Base-by-base conservation (phyloP, 2,329 filamentous ascomycete species). In the Cladosporium phlei region DNA sequence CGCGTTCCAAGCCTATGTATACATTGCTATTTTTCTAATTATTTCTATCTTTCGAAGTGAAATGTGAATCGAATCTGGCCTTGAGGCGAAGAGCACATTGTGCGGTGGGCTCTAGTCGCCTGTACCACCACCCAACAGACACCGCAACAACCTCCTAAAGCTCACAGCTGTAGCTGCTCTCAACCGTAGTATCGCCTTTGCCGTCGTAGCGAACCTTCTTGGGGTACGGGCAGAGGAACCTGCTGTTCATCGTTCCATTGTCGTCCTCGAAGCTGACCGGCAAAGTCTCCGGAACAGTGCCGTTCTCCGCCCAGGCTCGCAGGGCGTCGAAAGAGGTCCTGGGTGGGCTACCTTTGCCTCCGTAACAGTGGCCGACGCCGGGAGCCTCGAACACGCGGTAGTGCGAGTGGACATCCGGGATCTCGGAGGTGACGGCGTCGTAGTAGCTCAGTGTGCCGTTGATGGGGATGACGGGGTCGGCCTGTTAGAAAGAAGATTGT, bases 401-500 rank as follows among this genome's bases (percentile, higher is more conserved):
- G 44, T 54, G 66, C 20, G 62, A 58, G 5, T 47, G 37, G 5
- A 53, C 47, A 4, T 48, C 14, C 4, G 22, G 10, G 22, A 21
- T 29, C 12, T 29, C 14, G 1, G 48, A 53, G 14, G 56, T 40
- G 0, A 69, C 66, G 8, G 54, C 46, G 4, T 62, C 44, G 48
- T 70, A 70, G 52, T 71, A 72, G 19, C 64, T 44, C 2, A 51
- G 47, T 0, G 64, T 67, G 3, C 67, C 66, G 4, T 21, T 21
- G 33, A 21, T 11, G 17, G 57, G 54, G 19, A 35, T 35, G 16
- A 21, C 8, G 4, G 16, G 9, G 19, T 35, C 62, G 6, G 52
- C 56, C 17, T 27, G n/a, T n/a, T n/a, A n/a, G n/a, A n/a, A 27
- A 27, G 11, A 27, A 6, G 11, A 6, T 27, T 27, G 24, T 27